Base-by-base conservation (phyloP, 352 stramenopile genomes). In the Phytophthora cactorum region DNA sequence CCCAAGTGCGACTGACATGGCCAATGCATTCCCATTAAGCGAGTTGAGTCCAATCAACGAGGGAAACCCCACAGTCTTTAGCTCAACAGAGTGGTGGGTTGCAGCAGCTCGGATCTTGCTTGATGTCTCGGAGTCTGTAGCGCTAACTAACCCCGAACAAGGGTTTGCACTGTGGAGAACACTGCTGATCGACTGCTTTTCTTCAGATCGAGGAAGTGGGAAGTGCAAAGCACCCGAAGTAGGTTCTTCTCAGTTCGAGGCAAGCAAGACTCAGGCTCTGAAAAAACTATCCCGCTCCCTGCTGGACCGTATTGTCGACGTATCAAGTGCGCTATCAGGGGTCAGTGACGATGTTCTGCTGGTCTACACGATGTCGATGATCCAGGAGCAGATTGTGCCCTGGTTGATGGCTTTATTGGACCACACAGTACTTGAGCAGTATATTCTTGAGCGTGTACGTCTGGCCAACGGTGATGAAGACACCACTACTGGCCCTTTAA, bases 361-460 rank as follows among this genome's bases (percentile, higher is more conserved):
- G 25, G 50, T 27, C 7, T 44, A 15, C 28, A 70, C 49, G 8
- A 53, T 29, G 0, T 63, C 54, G 10, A 77, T 82, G 60, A 67
- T 86, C 28, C 63, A 65, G 5, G 15, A 39, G 12, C 63, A 68
- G 9, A 58, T 86, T 15, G 43, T 74, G 1, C 76, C 79, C 2
- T 91, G 80, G 80, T 60, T 89, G 49, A 12, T 77, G 0, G 47
- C 36, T 3, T 78, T 80, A 63, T 46, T 91, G 9, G 77, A 86
- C 27, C 63, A 88, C 47, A 38, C 27, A 5, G 29, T 78, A 7
- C 66, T 89, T 2, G 41, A 79, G 4, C 41, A 70, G 10, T 87
- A 77, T 45, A 50, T 88, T 28, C 34, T 84, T 0, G 45, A 74
- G 0, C 63, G 74, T 5, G 64, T 79, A 22, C 60, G 61, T 2